phyloP scores from a whole-genome alignment of 2,329 filamentous ascomycete genomes.

The Metarhizium rileyi region DNA sequence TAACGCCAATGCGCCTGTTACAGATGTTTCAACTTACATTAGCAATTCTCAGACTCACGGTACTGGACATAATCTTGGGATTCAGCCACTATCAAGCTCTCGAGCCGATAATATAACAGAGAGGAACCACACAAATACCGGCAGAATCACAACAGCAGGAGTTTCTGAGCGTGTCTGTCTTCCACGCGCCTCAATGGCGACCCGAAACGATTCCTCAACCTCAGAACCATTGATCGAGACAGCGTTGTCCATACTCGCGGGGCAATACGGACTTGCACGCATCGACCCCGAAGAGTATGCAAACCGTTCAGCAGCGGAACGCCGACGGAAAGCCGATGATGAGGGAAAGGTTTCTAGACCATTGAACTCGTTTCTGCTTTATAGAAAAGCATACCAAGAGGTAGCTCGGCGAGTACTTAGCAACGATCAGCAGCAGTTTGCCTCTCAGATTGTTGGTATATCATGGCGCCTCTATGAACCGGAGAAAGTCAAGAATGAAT shows the following conservation, averaged over 20 bases:
- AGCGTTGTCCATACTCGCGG: conserved; percentile 5
- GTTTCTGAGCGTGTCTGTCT: background rate
- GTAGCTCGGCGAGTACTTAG: conserved; percentile 70
- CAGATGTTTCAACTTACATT: background rate
- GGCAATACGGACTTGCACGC: background rate
- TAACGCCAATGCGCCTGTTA: background rate
- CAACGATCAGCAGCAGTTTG: conserved; percentile 86
- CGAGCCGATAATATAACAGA: background rate
- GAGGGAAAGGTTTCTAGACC: conserved; percentile 56
- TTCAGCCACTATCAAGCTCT: background rate
- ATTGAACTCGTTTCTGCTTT: conserved; percentile 98
- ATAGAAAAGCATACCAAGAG: conserved; percentile 85
- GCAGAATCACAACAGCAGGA: background rate
- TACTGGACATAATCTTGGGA: background rate
- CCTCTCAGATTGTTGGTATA: conserved; percentile 76
- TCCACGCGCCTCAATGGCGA: background rate
- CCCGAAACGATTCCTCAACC: background rate
- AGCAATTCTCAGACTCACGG: background rate
- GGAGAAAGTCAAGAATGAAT: conserved; percentile 60
- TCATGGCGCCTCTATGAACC: conserved; percentile 75
- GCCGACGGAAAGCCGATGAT: conserved; percentile 2
- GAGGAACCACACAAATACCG: background rate
- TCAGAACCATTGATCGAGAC: background rate
- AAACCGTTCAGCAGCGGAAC: conserved; percentile 5
- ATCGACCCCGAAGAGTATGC: conserved; percentile 5